A percentile compares a stretch with the other conserved stretches of the same genome.
phyloP scores from a whole-genome alignment of 177 flowering plant species.

The Vitis hybrid region DNA sequence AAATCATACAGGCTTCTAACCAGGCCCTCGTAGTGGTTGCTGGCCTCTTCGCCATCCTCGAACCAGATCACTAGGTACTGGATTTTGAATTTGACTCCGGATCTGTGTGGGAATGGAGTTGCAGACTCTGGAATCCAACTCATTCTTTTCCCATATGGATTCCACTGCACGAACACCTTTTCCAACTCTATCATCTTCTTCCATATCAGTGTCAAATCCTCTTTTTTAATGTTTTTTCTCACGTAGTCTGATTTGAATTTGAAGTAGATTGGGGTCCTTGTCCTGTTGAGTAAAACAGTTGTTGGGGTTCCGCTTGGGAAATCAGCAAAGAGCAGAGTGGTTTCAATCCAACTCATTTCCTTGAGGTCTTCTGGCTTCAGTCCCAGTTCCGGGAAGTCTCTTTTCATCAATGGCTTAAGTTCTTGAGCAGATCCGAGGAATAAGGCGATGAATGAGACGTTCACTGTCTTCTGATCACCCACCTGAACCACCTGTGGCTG shows the following conservation, averaged over 20 bases:
- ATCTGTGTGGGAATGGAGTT: slow-evolving; percentile 2
- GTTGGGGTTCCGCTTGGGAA: not conserved
- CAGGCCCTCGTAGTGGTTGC: not conserved
- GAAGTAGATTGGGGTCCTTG: too few species aligned
- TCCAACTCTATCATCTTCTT: slow-evolving; percentile 1
- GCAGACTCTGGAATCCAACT: not conserved
- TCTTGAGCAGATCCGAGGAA: not conserved
- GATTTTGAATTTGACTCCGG: not conserved
- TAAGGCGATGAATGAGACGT: not conserved
- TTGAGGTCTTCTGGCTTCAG: not conserved
- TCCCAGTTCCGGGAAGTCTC: not conserved
- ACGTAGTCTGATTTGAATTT: slow-evolving; percentile 2
- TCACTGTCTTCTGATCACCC: not conserved
- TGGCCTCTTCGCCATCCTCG: not conserved
- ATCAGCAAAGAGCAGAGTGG: not conserved
- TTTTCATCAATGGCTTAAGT: not conserved
- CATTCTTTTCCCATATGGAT: slow-evolving; percentile 1
- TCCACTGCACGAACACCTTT: not conserved
- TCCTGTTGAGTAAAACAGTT: not conserved
- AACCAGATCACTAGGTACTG: slow-evolving; percentile 1
- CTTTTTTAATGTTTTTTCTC: not conserved
- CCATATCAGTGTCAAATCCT: not conserved
- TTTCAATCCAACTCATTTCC: not conserved
- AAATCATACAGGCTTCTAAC: not conserved
- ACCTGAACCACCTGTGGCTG: not conserved